Evolutionary conservation across 768 basidiomycete genomes (phyloP), one percentile per base, ranked within the genome.

Genomic region (Dentipellis fragilis): DNA sequence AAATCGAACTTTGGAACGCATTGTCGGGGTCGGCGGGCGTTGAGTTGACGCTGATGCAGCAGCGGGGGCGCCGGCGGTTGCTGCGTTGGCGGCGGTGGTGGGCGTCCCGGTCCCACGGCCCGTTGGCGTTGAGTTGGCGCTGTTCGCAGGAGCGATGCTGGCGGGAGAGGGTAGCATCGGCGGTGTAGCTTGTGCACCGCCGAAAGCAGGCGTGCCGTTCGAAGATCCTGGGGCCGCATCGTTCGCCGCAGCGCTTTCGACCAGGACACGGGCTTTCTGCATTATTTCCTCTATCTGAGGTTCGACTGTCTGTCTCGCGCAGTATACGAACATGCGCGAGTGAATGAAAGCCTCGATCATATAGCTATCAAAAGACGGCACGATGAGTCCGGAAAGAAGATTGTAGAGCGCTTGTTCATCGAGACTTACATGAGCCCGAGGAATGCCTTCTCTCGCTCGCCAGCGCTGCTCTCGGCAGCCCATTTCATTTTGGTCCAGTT

Each of bases 131-230:
- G 87, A 89, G 60, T 86, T 87, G 53, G 85, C 80, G 63, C 87
- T 90, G 61, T 75, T 83, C 7, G 80, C 73, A 14, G 83, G 73
- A 11, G 75, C 80, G 56, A 84, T 83, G 65, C 83, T 86, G 10
- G 83, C 85, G 2, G 85, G 85, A 37, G 87, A 89, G 38, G 87
- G 88, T 47, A 89, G 80, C 88, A 88, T 88, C 35, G 81, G 80
- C 35, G 86, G 85, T 0, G 83, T 82, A 11, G 55, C 54, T 53
- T 62, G 58, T 2, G 55, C 46, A 22, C 55, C 48, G 10, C 63
- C 40, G 14, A 56, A 54, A 10, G 21, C 29, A 22, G 48, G 19
- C 16, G 48, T 49, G 16, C 21, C 21, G 22, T 22, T 22, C 46
- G 55, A 54, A 53, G 64, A 62, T 36, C 57, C 56, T 17, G 58